phyloP scores from a whole-genome alignment of 495 filamentous ascomycete species.

The Daldinia loculata region DNA sequence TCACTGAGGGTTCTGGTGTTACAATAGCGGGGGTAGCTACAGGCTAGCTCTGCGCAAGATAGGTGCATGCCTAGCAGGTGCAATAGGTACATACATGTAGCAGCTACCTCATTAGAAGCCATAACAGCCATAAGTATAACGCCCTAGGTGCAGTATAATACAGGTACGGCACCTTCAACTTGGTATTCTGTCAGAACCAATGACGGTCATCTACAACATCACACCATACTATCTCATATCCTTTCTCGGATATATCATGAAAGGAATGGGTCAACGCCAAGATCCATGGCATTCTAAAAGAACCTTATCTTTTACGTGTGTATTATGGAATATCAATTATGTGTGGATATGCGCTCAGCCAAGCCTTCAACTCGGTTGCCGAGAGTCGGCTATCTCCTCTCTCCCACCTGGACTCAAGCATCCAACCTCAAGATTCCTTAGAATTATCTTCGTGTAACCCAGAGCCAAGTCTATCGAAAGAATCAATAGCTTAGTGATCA shows the following conservation, averaged over 20 bases:
- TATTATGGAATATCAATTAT: constrained; percentile 12
- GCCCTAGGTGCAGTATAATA: background rate
- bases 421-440: constrained; percentile 13
- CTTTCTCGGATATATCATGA: constrained; percentile 16
- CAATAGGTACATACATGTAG: background rate
- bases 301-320: background rate
- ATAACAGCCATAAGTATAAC: background rate
- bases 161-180: constrained; percentile 14
- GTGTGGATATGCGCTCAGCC: constrained; percentile 19
- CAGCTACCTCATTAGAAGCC: background rate
- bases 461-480: background rate
- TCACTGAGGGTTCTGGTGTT: constrained; percentile 12
- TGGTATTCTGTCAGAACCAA: constrained; percentile 19
- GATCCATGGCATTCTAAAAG: constrained; percentile 26
- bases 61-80: background rate
- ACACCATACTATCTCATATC: constrained; percentile 23
- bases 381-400: constrained; percentile 13
- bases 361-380: constrained; percentile 20
- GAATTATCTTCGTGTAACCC: background rate
- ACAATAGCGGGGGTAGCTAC: constrained; percentile 24
- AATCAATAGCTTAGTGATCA: background rate
- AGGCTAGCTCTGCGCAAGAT: background rate
- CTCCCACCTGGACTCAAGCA: constrained; percentile 11
- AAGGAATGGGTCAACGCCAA: constrained; percentile 27
- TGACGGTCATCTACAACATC: background rate